Conservation (phyloP, 2,329 filamentous ascomycete species). For the Exophiala spinifera region DNA sequence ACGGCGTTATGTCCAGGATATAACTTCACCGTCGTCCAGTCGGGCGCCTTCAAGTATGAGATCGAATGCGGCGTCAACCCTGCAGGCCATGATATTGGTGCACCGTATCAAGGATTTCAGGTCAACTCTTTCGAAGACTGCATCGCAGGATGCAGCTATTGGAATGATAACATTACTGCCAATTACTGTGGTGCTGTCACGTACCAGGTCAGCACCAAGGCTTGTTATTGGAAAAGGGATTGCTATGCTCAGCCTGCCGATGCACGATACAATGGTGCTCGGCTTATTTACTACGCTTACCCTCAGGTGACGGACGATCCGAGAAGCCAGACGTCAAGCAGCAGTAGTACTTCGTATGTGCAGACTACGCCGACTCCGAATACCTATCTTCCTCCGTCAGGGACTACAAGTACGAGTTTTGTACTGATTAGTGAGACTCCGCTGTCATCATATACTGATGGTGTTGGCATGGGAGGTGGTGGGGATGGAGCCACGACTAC, state of each 20-base stretch:
- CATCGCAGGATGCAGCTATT: conserved; percentile 23
- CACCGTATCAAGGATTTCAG: conserved; percentile 14
- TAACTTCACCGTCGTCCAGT: conserved; percentile 24
- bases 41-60: conserved; percentile 20
- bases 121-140: conserved; percentile 24
- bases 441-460: conserved; percentile 9
- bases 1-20: conserved; percentile 23
- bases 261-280: conserved; percentile 16
- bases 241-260: conserved; percentile 7
- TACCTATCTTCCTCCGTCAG: conserved; percentile 14
- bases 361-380: conserved; percentile 18
- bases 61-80: conserved; percentile 24
- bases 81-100: conserved; percentile 18
- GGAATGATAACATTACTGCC: conserved; percentile 20
- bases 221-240: conserved; percentile 25
- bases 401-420: conserved; percentile 8
- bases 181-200: conserved; percentile 24
- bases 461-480: conserved; percentile 12
- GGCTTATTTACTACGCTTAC: conserved; percentile 27
- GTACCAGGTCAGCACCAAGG: conserved; percentile 16
- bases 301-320: conserved; percentile 25
- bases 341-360: conserved; percentile 10
- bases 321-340: conserved; percentile 6
- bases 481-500: conserved; percentile 5
- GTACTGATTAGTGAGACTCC: conserved; percentile 14